A percentile compares a stretch with the other conserved stretches of the same genome.
Evolutionary conservation across 257 asterid genomes (phyloP).

Genomic region (Handroanthus guayacan): DNA sequence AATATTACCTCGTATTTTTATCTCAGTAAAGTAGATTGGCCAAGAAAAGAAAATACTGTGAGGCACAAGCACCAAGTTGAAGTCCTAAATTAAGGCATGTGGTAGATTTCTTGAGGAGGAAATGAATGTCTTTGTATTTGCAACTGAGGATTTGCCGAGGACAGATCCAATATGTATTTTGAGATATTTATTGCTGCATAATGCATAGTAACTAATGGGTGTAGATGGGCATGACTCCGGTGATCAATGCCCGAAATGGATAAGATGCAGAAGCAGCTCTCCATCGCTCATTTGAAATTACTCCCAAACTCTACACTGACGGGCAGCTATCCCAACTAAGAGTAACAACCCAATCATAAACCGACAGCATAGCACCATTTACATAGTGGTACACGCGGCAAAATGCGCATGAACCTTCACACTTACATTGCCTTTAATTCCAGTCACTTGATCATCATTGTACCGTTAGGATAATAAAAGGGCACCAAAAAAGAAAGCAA

Average conservation of each 20-base stretch:
- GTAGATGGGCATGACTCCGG: not conserved
- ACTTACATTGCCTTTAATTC: too few species aligned
- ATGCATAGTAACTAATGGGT: too few species aligned
- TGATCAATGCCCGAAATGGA: slow-evolving; percentile 31
- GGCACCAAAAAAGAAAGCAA: not conserved
- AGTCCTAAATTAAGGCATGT: too few species aligned
- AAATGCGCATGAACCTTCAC: slow-evolving; percentile 20
- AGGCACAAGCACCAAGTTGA: too few species aligned
- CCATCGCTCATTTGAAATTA: slow-evolving; percentile 33
- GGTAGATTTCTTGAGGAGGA: too few species aligned
- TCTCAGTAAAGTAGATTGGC: too few species aligned
- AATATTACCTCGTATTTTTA: too few species aligned
- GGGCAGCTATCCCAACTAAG: not conserved
- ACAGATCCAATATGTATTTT: too few species aligned
- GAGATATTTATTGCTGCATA: too few species aligned
- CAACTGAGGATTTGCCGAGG: too few species aligned
- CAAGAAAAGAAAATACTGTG: too few species aligned
- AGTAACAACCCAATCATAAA: slow-evolving; percentile 26
- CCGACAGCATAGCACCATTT: not conserved
- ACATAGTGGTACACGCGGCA: slow-evolving; percentile 11
- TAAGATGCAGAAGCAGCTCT: slow-evolving; percentile 41
- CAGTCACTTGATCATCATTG: slow-evolving; percentile 22
- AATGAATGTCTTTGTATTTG: too few species aligned
- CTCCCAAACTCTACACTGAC: not conserved
- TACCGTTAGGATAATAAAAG: slow-evolving; percentile 13